Percentiles rank a stretch among this genome's conserved stretches.
phyloP scores from a whole-genome alignment of 768 basidiomycete species.

The Pilatotrama ljubarskyi region DNA sequence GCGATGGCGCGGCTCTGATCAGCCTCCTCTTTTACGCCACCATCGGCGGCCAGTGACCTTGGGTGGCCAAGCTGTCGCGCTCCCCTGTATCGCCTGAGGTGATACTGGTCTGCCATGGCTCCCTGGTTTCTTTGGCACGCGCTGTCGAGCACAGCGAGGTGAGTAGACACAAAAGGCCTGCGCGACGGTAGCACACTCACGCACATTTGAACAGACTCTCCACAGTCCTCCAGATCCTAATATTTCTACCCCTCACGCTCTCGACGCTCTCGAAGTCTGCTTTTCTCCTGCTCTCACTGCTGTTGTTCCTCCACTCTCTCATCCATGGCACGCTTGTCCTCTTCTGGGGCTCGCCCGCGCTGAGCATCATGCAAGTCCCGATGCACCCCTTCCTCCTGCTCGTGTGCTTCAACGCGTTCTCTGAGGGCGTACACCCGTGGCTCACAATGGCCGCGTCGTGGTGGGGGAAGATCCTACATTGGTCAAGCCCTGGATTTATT shows the following conservation, averaged over 20 bases:
- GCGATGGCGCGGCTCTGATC: not conserved
- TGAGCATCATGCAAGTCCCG: constrained; percentile 80
- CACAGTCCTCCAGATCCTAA: constrained; percentile 76
- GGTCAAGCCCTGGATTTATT: constrained; percentile 78
- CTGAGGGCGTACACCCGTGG: constrained; percentile 59
- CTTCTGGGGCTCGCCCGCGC: constrained; percentile 66
- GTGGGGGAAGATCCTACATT: constrained; percentile 73
- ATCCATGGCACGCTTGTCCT: constrained; percentile 80
- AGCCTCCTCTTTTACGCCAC: constrained; percentile 7
- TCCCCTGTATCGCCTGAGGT: constrained; percentile 17
- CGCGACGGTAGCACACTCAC: constrained; percentile 8
- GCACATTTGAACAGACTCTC: constrained; percentile 50
- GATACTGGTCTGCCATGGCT: constrained; percentile 39
- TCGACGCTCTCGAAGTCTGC: constrained; percentile 79
- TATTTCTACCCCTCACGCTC: constrained; percentile 82
- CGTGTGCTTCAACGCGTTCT: constrained; percentile 83
- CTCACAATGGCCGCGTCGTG: constrained; percentile 56
- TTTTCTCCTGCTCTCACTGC: constrained; percentile 78
- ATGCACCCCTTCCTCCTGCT: constrained; percentile 86
- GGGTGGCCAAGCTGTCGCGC: constrained; percentile 13
- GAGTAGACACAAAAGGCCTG: constrained; percentile 11
- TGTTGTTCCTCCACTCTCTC: constrained; percentile 73
- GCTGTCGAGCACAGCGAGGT: constrained; percentile 65
- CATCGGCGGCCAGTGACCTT: not conserved
- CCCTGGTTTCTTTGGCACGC: constrained; percentile 70